phyloP scores from a whole-genome alignment of 257 asterid species.

The Nicotiana obtusifolia region DNA sequence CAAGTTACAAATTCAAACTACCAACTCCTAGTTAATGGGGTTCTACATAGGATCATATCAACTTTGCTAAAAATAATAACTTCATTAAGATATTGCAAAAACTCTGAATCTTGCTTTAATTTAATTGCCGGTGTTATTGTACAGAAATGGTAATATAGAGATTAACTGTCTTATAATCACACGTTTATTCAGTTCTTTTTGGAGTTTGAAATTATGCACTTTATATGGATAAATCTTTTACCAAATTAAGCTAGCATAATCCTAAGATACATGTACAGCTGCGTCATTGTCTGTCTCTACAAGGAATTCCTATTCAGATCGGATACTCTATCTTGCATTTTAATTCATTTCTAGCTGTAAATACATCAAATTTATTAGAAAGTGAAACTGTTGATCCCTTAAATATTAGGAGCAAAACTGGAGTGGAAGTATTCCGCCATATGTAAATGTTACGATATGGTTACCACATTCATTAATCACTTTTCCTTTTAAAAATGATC shows the following conservation, averaged over 20 bases:
- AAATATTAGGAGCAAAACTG: not conserved
- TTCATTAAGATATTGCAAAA: not conserved
- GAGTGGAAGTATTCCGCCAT: not conserved
- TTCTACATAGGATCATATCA: not conserved
- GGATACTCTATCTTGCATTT: not conserved
- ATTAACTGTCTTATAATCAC: not conserved
- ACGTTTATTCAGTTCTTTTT: not conserved
- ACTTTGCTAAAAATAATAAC: not conserved
- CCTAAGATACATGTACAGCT: not conserved
- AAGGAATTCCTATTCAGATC: not conserved
- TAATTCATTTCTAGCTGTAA: not conserved
- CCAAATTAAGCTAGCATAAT: not conserved
- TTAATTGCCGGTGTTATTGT: not conserved
- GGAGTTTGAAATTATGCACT: not conserved
- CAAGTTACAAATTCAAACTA: not conserved
- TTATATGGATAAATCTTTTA: not conserved
- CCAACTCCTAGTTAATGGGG: not conserved
- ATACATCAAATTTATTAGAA: not conserved
- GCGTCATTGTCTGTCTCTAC: not conserved
- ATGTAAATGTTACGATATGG: not conserved
- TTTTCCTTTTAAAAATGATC: not conserved
- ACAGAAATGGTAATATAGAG: not conserved
- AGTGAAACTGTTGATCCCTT: not conserved
- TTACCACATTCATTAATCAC: not conserved
- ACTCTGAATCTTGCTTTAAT: not conserved